Percentiles rank a stretch among this genome's conserved stretches.
Evolutionary conservation across 179 eudicot species (phyloP).

Genomic region (Nepenthes alata): DNA sequence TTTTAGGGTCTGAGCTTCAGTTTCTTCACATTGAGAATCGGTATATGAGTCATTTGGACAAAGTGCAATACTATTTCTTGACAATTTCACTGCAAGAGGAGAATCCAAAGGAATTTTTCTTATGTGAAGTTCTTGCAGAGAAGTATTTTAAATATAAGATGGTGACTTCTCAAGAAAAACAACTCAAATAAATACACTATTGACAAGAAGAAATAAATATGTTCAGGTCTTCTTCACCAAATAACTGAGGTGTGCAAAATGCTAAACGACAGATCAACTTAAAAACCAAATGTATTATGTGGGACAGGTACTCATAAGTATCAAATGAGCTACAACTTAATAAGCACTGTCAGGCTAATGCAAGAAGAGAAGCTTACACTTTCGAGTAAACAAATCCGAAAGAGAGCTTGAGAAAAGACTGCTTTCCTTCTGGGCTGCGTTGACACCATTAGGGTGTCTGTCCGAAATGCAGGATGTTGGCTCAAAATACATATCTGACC

Average conservation of each 20-base stretch:
- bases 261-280: background rate
- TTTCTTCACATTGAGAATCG: slow-evolving; percentile 23
- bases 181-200: background rate
- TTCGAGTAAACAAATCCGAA: slow-evolving; percentile 31
- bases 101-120: slow-evolving; percentile 1
- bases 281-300: background rate
- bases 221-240: background rate
- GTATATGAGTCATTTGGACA: slow-evolving; percentile 20
- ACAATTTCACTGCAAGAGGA: slow-evolving; percentile 28
- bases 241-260: background rate
- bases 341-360: background rate
- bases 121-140: background rate
- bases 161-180: background rate
- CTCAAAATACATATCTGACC: slow-evolving; percentile 22
- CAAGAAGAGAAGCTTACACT: slow-evolving; percentile 19
- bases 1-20: slow-evolving; percentile 34
- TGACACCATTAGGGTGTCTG: slow-evolving; percentile 22
- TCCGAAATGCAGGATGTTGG: slow-evolving; percentile 11
- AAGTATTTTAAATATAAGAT: background rate
- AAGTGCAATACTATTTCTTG: slow-evolving; percentile 20
- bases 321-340: background rate
- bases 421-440: slow-evolving; percentile 26
- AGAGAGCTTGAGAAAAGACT: slow-evolving; percentile 42
- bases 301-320: background rate
- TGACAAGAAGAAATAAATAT: background rate